phyloP scores from a whole-genome alignment of 2,329 filamentous ascomycete genomes.

The Aureobasidium vineae region DNA sequence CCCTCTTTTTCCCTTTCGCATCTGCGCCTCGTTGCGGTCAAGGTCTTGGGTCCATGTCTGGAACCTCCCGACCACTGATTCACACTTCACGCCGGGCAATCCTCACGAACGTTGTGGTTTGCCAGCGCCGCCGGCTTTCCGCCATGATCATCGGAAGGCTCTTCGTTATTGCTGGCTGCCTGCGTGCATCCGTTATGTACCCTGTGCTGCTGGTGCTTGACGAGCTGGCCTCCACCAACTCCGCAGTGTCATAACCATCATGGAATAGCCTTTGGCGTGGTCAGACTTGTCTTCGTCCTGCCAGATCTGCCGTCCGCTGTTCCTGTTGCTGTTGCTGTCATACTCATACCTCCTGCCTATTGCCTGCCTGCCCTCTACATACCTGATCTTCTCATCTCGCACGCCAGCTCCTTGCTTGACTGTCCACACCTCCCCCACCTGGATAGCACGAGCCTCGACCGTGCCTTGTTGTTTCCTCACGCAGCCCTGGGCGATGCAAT shows the following conservation, averaged over 20 bases:
- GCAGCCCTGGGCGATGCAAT: constrained; percentile 24
- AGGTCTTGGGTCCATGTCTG: constrained; percentile 28
- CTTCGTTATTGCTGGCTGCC: constrained; percentile 26
- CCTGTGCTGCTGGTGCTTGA: constrained; percentile 26
- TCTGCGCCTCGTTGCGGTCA: constrained; percentile 28
- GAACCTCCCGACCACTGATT: constrained; percentile 28
- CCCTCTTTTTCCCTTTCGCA: constrained; percentile 28
- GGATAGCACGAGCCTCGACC: constrained; percentile 25
- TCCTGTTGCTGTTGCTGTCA: constrained; percentile 14
- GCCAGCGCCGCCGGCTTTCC: constrained; percentile 27
- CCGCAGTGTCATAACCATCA: constrained; percentile 26
- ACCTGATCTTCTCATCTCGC: constrained; percentile 13
- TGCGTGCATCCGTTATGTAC: constrained; percentile 28
- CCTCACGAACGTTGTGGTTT: constrained; percentile 28
- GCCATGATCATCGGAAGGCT: constrained; percentile 27
- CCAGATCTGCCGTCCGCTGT: constrained; percentile 4
- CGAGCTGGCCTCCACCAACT: constrained; percentile 25
- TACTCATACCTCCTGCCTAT: constrained; percentile 20
- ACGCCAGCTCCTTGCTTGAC: constrained; percentile 26
- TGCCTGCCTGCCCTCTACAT: constrained; percentile 17
- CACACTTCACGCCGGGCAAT: constrained; percentile 28
- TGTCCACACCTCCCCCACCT: constrained; percentile 23
- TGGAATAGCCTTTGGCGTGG: constrained; percentile 26
- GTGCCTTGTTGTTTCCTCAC: constrained; percentile 25
- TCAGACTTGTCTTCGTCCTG: constrained; percentile 20